These are phyloP conservation scores for Allium cepa DNA, from an alignment of 106 monocot species.

Conservation along the genomic window DNA sequence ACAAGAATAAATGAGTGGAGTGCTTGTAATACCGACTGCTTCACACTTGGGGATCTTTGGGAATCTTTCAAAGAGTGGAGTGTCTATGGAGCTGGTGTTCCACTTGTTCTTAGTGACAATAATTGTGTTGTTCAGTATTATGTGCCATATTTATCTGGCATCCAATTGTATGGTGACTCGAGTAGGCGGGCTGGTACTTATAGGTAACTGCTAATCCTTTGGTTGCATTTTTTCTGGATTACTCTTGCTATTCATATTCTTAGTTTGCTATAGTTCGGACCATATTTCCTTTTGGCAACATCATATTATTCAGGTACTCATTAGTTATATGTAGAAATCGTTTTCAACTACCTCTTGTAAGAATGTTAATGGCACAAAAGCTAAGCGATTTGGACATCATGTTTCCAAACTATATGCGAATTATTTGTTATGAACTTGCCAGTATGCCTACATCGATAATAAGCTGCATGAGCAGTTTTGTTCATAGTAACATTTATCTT, in stretches of 20 bases:
- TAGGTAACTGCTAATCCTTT: slow-evolving; percentile 26
- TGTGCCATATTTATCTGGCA: slow-evolving; percentile 78
- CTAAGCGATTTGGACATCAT: no score
- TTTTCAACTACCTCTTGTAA: no score
- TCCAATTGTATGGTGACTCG: slow-evolving; percentile 60
- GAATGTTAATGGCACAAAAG: no score
- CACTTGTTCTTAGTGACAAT: slow-evolving; percentile 47
- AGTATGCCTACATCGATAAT: no score
- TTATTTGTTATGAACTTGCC: no score
- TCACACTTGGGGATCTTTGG: slow-evolving; percentile 56
- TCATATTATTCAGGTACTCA: no score
- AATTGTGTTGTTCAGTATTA: slow-evolving; percentile 73
- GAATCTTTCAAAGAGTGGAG: slow-evolving; percentile 77
- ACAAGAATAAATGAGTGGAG: slow-evolving; percentile 42
- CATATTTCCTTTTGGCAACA: no score
- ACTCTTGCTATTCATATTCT: background rate
- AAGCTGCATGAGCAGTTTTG: no score
- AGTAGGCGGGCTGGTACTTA: slow-evolving; percentile 8
- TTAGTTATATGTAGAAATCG: no score
- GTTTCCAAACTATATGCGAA: no score
- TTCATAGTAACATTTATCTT: no score
- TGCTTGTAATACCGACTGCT: slow-evolving; percentile 41
- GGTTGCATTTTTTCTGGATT: background rate
- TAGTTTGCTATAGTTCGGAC: background rate
- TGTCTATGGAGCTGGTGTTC: slow-evolving; percentile 78